A percentile compares a stretch with the other conserved stretches of the same genome.
Conservation (phyloP, 139 green algal genomes). For the Chlamydomonas eustigma region DNA sequence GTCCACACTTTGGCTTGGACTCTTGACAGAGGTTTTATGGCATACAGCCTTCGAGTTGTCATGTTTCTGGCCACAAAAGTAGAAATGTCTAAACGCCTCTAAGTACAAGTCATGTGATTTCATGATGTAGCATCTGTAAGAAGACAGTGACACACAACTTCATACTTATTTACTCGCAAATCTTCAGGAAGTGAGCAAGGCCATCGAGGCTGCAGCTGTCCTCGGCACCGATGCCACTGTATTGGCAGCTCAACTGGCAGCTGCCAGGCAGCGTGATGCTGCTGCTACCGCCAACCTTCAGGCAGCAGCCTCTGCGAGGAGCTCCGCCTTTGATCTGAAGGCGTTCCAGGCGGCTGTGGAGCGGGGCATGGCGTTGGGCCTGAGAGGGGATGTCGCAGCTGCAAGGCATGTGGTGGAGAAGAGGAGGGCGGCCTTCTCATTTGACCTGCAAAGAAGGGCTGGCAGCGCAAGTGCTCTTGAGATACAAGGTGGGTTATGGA, state of each 20-base stretch:
- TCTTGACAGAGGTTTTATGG: no score
- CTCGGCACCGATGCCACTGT: not conserved
- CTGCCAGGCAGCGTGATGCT: not conserved
- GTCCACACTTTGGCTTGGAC: no score
- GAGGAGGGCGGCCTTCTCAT: not conserved
- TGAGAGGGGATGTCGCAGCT: not conserved
- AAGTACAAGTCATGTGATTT: no score
- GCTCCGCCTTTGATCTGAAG: not conserved
- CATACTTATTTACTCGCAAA: no score
- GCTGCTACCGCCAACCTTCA: not conserved
- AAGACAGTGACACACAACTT: no score
- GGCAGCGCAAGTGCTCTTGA: not conserved
- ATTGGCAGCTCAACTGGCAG: not conserved
- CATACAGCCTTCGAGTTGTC: no score
- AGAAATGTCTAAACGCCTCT: no score
- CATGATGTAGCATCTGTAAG: no score
- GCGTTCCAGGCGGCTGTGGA: not conserved
- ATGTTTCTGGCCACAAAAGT: no score
- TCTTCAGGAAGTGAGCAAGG: not conserved
- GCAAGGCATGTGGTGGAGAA: not conserved
- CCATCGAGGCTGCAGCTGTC: not conserved
- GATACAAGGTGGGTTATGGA: not conserved
- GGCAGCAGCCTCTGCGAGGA: not conserved
- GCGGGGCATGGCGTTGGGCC: not conserved
- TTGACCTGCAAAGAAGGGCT: not conserved